These are phyloP conservation scores for Corymbia calophylla DNA, from an alignment of 441 rosid species.

Conservation along the genomic window DNA sequence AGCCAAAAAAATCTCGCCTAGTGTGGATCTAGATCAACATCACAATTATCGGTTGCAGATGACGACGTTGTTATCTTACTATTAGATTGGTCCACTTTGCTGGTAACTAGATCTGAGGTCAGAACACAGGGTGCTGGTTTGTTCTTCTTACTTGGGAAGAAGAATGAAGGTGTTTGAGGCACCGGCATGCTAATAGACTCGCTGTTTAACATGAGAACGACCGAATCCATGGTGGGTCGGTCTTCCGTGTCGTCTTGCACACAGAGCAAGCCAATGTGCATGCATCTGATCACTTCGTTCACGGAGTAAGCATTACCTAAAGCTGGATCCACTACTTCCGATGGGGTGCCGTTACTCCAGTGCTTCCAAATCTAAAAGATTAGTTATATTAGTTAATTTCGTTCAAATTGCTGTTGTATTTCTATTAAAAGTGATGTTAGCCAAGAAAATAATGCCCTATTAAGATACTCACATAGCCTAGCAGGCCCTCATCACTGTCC, in stretches of 20 bases:
- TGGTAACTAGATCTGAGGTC: background rate
- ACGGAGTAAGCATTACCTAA: background rate
- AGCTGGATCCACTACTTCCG: background rate
- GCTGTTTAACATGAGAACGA: background rate
- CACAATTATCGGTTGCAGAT: background rate
- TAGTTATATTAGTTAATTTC: background rate
- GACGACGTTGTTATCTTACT: background rate
- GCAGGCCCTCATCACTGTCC: background rate
- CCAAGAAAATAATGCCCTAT: background rate
- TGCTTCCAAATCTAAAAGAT: background rate
- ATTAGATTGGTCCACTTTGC: background rate
- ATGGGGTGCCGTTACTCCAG: background rate
- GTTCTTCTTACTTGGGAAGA: background rate
- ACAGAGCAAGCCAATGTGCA: background rate
- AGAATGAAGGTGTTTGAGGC: background rate
- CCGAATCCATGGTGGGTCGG: background rate
- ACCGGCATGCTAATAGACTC: background rate
- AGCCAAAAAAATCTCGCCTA: background rate
- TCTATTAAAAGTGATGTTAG: background rate
- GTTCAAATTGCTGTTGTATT: background rate
- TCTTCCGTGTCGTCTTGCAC: background rate
- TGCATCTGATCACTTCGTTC: background rate
- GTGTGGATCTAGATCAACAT: background rate
- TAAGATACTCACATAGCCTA: background rate
- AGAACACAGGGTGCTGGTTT: background rate